Conservation (phyloP, 192 early-diverging fungal genomes). For the Coemansia umbellata region DNA sequence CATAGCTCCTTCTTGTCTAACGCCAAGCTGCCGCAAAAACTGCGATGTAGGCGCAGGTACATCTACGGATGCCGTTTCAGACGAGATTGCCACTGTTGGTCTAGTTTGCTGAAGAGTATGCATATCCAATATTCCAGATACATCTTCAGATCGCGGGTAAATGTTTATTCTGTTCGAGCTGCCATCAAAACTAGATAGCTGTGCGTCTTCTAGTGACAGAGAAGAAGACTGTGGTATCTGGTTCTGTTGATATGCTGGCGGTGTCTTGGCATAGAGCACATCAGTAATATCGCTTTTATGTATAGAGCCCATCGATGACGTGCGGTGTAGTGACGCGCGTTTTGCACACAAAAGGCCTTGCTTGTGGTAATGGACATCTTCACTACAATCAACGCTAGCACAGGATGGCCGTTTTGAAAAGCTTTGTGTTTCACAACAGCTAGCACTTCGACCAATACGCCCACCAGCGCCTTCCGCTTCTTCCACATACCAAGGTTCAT, state of each 20-base stretch:
- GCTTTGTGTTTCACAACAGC: constrained; percentile 13
- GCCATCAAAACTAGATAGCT: neutral
- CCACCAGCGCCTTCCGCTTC: neutral
- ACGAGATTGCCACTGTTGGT: neutral
- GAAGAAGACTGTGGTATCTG: neutral
- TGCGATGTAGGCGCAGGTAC: constrained; percentile 13
- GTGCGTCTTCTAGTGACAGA: neutral
- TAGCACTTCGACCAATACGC: constrained; percentile 18
- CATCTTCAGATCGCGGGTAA: neutral
- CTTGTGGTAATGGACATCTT: neutral
- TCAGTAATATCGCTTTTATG: too few species aligned
- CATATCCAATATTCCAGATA: neutral
- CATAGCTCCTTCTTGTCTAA: neutral
- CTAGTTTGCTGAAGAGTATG: neutral
- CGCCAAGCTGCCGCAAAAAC: constrained; percentile 15
- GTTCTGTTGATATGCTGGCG: neutral
- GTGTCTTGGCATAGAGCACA: too few species aligned
- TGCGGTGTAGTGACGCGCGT: constrained; percentile 8
- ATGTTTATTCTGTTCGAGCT: neutral
- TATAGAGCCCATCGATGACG: constrained; percentile 15
- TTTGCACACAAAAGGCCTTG: neutral
- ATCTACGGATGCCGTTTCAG: neutral
- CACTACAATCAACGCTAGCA: neutral
- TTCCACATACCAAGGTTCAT: neutral
- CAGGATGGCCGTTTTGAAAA: constrained; percentile 9